phyloP scores from a whole-genome alignment of 2,329 filamentous ascomycete genomes.

The Thelonectria blattea region DNA sequence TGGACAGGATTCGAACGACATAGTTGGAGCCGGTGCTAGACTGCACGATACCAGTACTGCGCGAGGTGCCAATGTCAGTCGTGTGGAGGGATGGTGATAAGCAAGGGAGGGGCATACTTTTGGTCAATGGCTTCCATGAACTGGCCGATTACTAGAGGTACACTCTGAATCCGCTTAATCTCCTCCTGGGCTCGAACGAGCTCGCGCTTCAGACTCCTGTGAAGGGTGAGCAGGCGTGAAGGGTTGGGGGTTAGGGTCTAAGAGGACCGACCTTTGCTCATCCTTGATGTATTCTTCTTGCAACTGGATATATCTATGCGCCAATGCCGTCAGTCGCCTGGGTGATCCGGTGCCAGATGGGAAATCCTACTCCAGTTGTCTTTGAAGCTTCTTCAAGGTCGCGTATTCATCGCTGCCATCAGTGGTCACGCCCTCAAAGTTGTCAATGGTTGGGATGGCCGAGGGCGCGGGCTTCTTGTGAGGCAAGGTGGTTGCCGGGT shows the following conservation, averaged over 20 bases:
- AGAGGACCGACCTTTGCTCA: conserved; percentile 77
- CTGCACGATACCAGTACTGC: conserved; percentile 97
- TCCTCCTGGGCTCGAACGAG: conserved; percentile 97
- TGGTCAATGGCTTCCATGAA: conserved; percentile 99
- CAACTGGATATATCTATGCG: conserved; percentile 82
- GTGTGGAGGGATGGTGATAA: conserved; percentile 3
- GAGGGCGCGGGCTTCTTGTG: conserved; percentile 82
- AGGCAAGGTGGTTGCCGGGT: conserved; percentile 73
- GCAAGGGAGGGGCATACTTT: conserved; percentile 67
- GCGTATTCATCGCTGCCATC: conserved; percentile 93
- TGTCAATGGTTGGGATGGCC: conserved; percentile 87
- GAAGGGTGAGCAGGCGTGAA: conserved; percentile 30
- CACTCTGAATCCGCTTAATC: conserved; percentile 99
- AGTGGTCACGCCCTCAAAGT: conserved; percentile 80
- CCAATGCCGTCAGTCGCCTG: conserved; percentile 35
- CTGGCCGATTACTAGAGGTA: conserved; percentile 96
- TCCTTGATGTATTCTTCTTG: conserved; percentile 99
- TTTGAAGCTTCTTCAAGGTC: conserved; percentile 93
- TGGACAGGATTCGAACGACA: conserved; percentile 96
- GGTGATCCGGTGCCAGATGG: neutral
- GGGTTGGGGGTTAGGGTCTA: neutral
- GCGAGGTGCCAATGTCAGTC: conserved; percentile 12
- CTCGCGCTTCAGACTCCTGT: conserved; percentile 92
- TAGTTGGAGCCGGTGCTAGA: conserved; percentile 99
- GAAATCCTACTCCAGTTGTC: conserved; percentile 82